Evolutionary conservation across 257 asterid genomes (phyloP), one percentile per base, ranked within the genome.

Genomic region (Solanum tarijense): DNA sequence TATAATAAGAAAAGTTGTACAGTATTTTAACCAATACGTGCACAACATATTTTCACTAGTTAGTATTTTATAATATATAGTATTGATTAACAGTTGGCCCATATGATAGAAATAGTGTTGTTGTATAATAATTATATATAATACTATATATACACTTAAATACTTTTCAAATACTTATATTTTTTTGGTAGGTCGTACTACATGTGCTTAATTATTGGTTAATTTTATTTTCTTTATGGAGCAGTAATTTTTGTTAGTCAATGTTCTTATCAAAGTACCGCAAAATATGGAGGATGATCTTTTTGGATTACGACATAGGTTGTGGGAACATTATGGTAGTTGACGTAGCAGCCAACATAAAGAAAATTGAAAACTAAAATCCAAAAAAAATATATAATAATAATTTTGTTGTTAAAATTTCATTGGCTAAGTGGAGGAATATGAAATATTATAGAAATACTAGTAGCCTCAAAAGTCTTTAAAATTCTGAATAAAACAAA

Each of bases 361-460:
- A 35, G 38, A 58, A 38, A 83, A 52, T 27, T 23, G 7, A 83
- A 35, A 83, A 71, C 65, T 2, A 72, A 66, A 78, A 89, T 62
- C 89, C 48, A 13, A 79, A 7, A 6, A 38, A 6, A 5, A 41
- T 3, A 12, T 43, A 38, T 6, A 21, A 0, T 48, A 46, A 78
- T 3, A 9, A n/a, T 41, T 14, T 87, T 79, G 90, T 81, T 87
- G 35, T 23, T 29, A 55, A 74, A 89, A 76, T n/a, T 90, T 90
- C 93, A 78, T 88, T 90, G 85, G 32, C 87, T 78, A 79, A 89
- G 88, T 89, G 36, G 89, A 86, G 34, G 86, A 62, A 60, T 89
- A 83, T 10, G 66, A 87, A 38, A 25, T 29, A 32, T 34, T 12
- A 82, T 82, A 87, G 34, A 48, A 48, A 62, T 29, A 66, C 84